Conservation (phyloP, 2,329 filamentous ascomycete species). For the Chaetomium olivaceum region DNA sequence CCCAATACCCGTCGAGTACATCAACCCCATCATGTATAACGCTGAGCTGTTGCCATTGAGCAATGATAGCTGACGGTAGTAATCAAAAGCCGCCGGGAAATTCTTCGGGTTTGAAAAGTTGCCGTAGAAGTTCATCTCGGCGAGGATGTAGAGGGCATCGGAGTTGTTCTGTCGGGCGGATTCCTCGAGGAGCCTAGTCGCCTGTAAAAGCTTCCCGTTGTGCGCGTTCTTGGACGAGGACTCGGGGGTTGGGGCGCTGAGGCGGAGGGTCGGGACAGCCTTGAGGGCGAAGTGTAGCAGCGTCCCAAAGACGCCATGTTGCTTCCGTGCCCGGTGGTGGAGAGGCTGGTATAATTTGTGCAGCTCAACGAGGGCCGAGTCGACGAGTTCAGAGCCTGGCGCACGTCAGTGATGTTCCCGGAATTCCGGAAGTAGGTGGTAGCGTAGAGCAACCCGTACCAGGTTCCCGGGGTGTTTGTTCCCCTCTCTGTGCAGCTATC, state of each 20-base stretch:
- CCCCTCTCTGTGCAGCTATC: slow-evolving; percentile 37
- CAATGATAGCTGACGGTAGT: slow-evolving; percentile 77
- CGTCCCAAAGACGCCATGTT: slow-evolving; percentile 47
- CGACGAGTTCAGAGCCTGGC: slow-evolving; percentile 55
- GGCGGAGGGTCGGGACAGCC: slow-evolving; percentile 52
- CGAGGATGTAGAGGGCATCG: slow-evolving; percentile 85
- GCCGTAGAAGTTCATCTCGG: slow-evolving; percentile 95
- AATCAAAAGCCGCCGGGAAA: slow-evolving; percentile 73
- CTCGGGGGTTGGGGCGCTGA: slow-evolving; percentile 48
- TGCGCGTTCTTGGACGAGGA: slow-evolving; percentile 39
- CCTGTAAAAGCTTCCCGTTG: slow-evolving; percentile 50
- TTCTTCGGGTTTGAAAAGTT: slow-evolving; percentile 87
- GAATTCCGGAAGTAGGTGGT: not conserved
- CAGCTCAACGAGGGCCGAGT: slow-evolving; percentile 53
- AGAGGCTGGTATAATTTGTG: slow-evolving; percentile 50
- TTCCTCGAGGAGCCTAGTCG: slow-evolving; percentile 54
- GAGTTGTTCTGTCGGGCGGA: slow-evolving; percentile 61
- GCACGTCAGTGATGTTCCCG: slow-evolving; percentile 20
- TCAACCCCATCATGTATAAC: slow-evolving; percentile 92
- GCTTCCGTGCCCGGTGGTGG: slow-evolving; percentile 47
- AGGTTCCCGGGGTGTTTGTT: slow-evolving; percentile 39
- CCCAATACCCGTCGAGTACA: slow-evolving; percentile 91
- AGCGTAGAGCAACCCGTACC: slow-evolving; percentile 36
- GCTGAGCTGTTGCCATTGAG: slow-evolving; percentile 85
- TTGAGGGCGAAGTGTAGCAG: slow-evolving; percentile 49